Conservation (phyloP, 2,329 filamentous ascomycete species). For the Penicillium occitanis region DNA sequence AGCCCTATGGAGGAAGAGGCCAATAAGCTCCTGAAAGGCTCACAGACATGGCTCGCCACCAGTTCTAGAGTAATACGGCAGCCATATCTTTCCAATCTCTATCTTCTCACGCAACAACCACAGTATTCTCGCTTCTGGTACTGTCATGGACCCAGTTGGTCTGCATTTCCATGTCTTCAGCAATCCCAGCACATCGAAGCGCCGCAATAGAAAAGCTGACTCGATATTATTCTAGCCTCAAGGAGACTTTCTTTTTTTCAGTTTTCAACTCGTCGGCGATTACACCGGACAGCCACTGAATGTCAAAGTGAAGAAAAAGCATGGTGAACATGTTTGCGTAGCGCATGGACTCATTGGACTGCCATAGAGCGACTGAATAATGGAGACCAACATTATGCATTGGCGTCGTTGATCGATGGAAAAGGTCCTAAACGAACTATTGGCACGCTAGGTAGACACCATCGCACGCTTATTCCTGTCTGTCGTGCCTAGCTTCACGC, state of each 20-base stretch:
- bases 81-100: neutral
- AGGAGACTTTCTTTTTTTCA: neutral
- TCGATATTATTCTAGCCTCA: neutral
- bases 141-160: too few species aligned
- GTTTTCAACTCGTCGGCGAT: neutral
- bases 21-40: neutral
- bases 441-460: neutral
- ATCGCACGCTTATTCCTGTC: neutral
- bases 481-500: neutral
- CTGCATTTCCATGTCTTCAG: neutral
- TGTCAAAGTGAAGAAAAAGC: neutral
- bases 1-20: neutral
- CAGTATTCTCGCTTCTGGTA: neutral
- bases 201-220: neutral
- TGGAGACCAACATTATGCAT: neutral
- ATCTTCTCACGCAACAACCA: neutral
- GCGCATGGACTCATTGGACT: too few species aligned
- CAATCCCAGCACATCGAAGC: neutral
- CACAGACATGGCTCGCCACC: neutral
- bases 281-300: neutral
- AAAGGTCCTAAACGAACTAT: neutral
- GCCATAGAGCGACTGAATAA: neutral
- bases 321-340: neutral
- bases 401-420: neutral
- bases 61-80: neutral